phyloP scores from a whole-genome alignment of 1,284 basidiomycete genomes.

The Apiotrichum gracile region DNA sequence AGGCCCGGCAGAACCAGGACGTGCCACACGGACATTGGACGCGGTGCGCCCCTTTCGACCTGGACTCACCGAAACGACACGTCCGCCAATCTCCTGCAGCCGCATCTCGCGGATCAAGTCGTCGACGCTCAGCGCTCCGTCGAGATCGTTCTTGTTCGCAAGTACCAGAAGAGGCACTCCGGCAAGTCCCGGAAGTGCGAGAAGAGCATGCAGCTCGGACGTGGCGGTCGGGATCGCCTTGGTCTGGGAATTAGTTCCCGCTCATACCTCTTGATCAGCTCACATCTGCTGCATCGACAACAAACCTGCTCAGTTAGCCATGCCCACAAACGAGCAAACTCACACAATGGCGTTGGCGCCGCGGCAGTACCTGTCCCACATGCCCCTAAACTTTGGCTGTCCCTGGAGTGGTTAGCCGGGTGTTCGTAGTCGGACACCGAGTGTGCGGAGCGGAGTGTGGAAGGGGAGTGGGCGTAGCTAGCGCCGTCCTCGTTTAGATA shows the following conservation, averaged over 20 bases:
- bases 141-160: slow-evolving; percentile 92
- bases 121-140: slow-evolving; percentile 71
- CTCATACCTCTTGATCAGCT: slow-evolving; percentile 29
- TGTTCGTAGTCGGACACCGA: too few relatives aligned
- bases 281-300: slow-evolving; percentile 83
- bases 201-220: slow-evolving; percentile 82
- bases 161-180: slow-evolving; percentile 86
- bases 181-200: slow-evolving; percentile 64
- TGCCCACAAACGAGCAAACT: slow-evolving; percentile 37
- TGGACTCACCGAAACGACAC: slow-evolving; percentile 72
- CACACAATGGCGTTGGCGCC: slow-evolving; percentile 92
- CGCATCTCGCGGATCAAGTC: slow-evolving; percentile 79
- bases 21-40: too few relatives aligned
- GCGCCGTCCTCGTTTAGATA: too few relatives aligned
- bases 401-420: slow-evolving; percentile 54
- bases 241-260: slow-evolving; percentile 48
- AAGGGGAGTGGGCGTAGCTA: too few relatives aligned
- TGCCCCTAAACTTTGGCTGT: slow-evolving; percentile 81
- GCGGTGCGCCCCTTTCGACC: background rate
- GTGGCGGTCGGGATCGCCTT: slow-evolving; percentile 79
- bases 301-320: slow-evolving; percentile 61
- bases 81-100: slow-evolving; percentile 70
- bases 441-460: background rate
- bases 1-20: too few relatives aligned
- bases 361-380: slow-evolving; percentile 86